Base-by-base conservation (phyloP, 768 basidiomycete species). In the Crepidotus variabilis region DNA sequence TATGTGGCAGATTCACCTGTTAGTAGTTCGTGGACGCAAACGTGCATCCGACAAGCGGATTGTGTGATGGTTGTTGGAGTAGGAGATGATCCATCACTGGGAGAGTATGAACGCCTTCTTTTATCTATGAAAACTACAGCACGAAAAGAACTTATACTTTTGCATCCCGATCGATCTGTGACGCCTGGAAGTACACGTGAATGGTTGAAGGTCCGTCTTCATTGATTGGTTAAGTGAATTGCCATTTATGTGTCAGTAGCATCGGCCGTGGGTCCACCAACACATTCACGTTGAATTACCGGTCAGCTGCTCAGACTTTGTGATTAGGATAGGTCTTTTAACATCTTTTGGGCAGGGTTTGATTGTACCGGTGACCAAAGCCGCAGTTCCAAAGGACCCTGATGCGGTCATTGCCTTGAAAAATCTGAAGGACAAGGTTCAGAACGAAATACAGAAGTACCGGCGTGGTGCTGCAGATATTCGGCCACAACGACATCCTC, bases 101-200 rank as follows among this genome's bases (percentile, higher is more conserved):
- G 97, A 11, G 97, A 99, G 73, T 98, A 94, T 65, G 95, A 99
- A 69, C 84, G 95, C 52, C 76, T 98, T 2, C 73, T 99, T 20
- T 78, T 98, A 43, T 94, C 94, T 1, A 90, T 94, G 80, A 98
- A 98, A 75, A 98, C 96, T 0, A 98, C 96, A 0, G 97, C 96
- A n/a, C 77, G 97, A 54, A 98, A 98, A 71, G 97, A 99, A 68
- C 83, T 99, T 23, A 88, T 99, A 4, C 77, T 99, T 4, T 77
- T 99, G 9, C 97, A 99, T 65, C 87, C 94, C 2, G 92, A 97
- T 66, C 86, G 94, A 36, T 87, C 86, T 20, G 92, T 98, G 2
- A 75, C 81, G 8, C 87, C 94, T 2, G 96, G 96, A 2, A 94
- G 91, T 8, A 99, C 97, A 35, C 82, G 96, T 43, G 90, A 91